Evolutionary conservation across 805 yeast species (phyloP), one percentile per base, ranked within the genome.

Genomic region (Hemisphaericaspora nanyangensis): DNA sequence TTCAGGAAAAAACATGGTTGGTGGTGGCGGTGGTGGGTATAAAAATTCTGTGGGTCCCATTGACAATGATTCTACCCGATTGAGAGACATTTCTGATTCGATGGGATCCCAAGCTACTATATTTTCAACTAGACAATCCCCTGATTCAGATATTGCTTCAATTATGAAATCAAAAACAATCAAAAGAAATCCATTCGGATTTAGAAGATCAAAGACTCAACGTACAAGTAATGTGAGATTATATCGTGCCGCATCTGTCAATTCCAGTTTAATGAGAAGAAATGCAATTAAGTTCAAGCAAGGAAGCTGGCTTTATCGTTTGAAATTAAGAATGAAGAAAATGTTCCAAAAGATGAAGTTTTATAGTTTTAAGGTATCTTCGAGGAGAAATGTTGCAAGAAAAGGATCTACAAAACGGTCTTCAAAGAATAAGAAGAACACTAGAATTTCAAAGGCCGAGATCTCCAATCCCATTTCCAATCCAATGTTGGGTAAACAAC

Each of bases 31-130:
- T 29, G 12, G 31, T 17, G 10, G 7, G 29, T 20, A 19, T 30
- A 18, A 7, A 16, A 34, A 29, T 7, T 7, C 18, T 29, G 12
- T 7, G 17, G 12, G 18, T 7, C 11, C 31, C 18, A 17, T 15
- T 12, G 12, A 12, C 31, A 7, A 7, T 29, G 12, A 17, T 7
- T 16, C n/a, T n/a, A n/a, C n/a, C n/a, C n/a, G 26, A 12, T 22
- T 22, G 26, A 22, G 61, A 18, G 63, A 59, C 30, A 61, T 64
- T 26, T 61, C 70, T 34, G 53, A 57, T 31, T 60, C 65, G 38
- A 59, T 61, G 68, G 71, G 65, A 4, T 65, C 72, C 0, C 73
- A 67, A 45, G 72, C 69, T 18, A 68, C 74, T 0, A 68, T 68
- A 26, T 68, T 68, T 45, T 65, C 71, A n/a, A 68, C 72, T 7